Conservation (phyloP, 352 stramenopile species). For the Blastocystis sp. region DNA sequence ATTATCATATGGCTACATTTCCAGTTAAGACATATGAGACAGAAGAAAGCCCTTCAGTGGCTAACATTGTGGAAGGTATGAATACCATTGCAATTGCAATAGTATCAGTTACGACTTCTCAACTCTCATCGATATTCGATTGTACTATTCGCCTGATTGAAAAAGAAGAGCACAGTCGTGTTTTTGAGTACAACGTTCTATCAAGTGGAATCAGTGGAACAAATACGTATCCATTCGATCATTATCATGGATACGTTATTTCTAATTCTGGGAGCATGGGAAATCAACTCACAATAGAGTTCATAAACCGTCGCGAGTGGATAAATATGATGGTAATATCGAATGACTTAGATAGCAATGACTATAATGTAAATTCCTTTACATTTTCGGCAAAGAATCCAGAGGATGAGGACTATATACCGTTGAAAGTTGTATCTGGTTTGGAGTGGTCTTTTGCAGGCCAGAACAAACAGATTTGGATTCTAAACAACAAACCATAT, state of each 20-base stretch:
- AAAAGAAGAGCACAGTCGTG: neutral
- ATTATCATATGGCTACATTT: neutral
- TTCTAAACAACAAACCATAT: neutral
- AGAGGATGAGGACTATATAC: neutral
- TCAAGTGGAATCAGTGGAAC: neutral
- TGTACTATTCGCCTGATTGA: neutral
- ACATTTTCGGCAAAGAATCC: neutral
- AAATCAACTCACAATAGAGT: neutral
- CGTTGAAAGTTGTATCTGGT: neutral
- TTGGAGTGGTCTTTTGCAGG: neutral
- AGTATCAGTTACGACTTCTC: neutral
- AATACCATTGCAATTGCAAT: conserved; percentile 37
- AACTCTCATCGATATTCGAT: neutral
- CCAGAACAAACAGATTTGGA: conserved; percentile 6
- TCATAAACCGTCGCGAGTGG: neutral
- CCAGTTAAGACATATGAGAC: neutral
- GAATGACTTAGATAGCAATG: neutral
- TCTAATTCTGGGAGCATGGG: neutral
- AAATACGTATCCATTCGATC: neutral
- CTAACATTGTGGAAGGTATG: neutral
- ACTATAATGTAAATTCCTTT: neutral
- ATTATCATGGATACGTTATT: neutral
- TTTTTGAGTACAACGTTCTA: conserved; percentile 9
- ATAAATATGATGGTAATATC: neutral
- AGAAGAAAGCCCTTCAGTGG: neutral